Conservation (phyloP, 2,329 filamentous ascomycete species). For the Bipolaris sorokiniana region DNA sequence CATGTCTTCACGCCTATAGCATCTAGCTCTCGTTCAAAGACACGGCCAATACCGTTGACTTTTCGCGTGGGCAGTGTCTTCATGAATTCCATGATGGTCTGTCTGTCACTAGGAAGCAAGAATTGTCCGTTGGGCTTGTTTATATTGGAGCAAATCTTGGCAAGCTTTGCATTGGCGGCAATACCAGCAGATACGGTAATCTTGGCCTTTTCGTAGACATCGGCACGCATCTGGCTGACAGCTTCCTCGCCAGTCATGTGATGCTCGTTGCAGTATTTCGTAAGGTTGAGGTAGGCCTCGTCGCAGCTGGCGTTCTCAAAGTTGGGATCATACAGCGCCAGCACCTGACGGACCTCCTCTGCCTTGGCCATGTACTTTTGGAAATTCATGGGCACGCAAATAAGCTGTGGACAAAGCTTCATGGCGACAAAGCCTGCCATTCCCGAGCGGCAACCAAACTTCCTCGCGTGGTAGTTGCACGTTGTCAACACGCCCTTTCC, state of each 20-base stretch:
- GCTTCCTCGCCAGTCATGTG: constrained; percentile 72
- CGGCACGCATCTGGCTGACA: constrained; percentile 76
- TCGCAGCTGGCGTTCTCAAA: constrained; percentile 96
- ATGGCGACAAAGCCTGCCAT: constrained; percentile 97
- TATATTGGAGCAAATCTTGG: constrained; percentile 93
- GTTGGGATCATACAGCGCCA: constrained; percentile 84
- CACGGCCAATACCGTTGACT: constrained; percentile 92
- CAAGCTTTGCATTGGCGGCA: constrained; percentile 88
- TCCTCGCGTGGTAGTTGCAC: constrained; percentile 87
- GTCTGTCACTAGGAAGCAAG: constrained; percentile 72
- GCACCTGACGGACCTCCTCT: constrained; percentile 79
- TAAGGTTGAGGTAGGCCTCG: constrained; percentile 96
- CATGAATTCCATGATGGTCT: constrained; percentile 85
- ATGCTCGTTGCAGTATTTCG: constrained; percentile 75
- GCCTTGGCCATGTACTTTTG: constrained; percentile 92
- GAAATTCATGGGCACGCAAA: constrained; percentile 84
- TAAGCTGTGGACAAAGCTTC: constrained; percentile 86
- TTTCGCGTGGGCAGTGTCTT: constrained; percentile 81
- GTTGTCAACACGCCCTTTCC: constrained; percentile 74
- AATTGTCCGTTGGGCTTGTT: constrained; percentile 98
- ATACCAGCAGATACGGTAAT: constrained; percentile 95
- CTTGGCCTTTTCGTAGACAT: constrained; percentile 76
- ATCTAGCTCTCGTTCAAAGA: constrained; percentile 87
- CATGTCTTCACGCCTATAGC: constrained; percentile 88
- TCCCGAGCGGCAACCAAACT: constrained; percentile 88